Base-by-base conservation (phyloP, 2,329 filamentous ascomycete species). In the Ophiostoma sp. region DNA sequence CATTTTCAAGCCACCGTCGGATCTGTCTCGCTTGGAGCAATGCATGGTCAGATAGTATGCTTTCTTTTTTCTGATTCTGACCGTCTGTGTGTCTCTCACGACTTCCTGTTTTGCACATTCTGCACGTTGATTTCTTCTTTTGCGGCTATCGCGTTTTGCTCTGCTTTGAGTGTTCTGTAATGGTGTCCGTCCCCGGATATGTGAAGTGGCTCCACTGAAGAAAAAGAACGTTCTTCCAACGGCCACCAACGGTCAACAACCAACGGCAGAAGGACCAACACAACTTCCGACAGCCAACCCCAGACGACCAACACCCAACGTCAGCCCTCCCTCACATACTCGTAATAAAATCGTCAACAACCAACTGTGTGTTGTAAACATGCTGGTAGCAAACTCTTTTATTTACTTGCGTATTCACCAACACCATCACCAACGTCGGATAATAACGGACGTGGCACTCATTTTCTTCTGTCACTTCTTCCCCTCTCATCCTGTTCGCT, bases 111-210 rank as follows among this genome's bases (percentile, higher is more conserved):
- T 28, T 66, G 61, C 59, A 42, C n/a, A 17, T 64, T 25, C 36
- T 45, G n/a, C 61, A 42, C 33, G 33, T 64, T 17, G 33, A 28
- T 45, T 66, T 45, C 61, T 64, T 68, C 45, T 50, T 68, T 68
- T 68, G 42, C 64, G 64, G 42, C 64, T 68, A 25, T 48, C 64
- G 64, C 39, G 64, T 68, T 68, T 50, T 68, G 63, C 63, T 64
- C 36, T 42, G 36, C 36, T 25, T 55, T 25, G 15, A 25, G 25
- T 12, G 50, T 55, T 22, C 22, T 55, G 1, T 8, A 11, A 2
- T 19, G n/a, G 19, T 12, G 22, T 55, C 3, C 12, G 8, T 28
- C 3, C 36, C 11, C n/a, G 36, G n/a, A 36, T 8, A 36, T 36
- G 57, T 39, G 31, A 36, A 33, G n/a, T 9, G 33, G 59, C 59